Evolutionary conservation across 768 basidiomycete genomes (phyloP), one percentile per base, ranked within the genome.

Genomic region (Mycena amicta): DNA sequence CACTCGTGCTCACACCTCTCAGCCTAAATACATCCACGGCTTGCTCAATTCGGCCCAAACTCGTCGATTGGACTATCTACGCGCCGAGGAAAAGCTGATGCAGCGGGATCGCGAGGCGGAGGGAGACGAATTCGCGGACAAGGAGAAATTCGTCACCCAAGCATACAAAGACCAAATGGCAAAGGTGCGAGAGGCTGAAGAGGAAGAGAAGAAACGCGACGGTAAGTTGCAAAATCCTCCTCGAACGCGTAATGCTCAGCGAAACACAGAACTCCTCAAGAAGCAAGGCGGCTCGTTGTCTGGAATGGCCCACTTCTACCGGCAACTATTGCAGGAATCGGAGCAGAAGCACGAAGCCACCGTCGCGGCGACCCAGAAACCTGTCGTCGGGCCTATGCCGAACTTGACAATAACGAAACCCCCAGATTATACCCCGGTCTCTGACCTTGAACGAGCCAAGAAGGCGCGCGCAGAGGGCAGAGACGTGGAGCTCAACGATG

Each of bases 81-180:
- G 95, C 53, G 97, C 97, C 0, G 97, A 99, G 73, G 96, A 98
- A 74, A 98, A 98, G 80, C 90, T 96, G 90, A 89, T 98, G 70
- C 92, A 95, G 70, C 82, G 84, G 43, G 97, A 98, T 72, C 84
- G 97, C 22, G 93, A 95, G 74, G 76, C 82, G 20, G 97, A 99
- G 74, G 97, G 97, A 0, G 95, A 95, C 60, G 84, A 94, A 71
- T 99, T 93, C 70, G 82, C 82, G 56, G 97, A 93, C 77, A 98
- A 95, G 77, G 97, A 98, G 54, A 81, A 87, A n/a, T 99, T 98
- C 67, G 96, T 98, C 50, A 99, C 97, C 0, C 92, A 94, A 67
- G 94, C 93, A 23, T 99, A 99, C 76, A 95, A 94, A 71, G 90
- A 92, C 50, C 97, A 98, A 74, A 91, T 97, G 87, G 95, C 86